A percentile compares a stretch with the other conserved stretches of the same genome.
Evolutionary conservation across 176 grass and related monocot genomes (phyloP).

Genomic region (Oryza glumipatula): DNA sequence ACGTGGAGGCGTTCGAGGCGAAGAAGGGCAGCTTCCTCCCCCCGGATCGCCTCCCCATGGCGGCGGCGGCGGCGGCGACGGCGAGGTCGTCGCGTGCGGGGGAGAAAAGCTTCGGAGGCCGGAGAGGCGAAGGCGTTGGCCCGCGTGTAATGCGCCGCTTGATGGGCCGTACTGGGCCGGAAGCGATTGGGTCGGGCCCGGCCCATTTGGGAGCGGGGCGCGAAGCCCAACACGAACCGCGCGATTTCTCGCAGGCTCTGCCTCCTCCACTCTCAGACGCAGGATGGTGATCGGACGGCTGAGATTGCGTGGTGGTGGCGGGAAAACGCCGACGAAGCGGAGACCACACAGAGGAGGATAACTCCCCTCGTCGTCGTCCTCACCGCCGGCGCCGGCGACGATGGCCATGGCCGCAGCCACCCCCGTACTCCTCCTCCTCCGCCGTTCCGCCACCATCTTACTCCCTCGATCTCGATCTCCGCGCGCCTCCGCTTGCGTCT

Average conservation of each 20-base stretch:
- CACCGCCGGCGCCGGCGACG: constrained; percentile 31
- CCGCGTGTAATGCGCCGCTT: not conserved
- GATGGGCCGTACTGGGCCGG: not conserved
- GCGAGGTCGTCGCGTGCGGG: constrained; percentile 6
- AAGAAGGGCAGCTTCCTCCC: constrained; percentile 80
- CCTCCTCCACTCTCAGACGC: not conserved
- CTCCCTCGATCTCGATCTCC: no score
- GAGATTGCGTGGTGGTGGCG: not conserved
- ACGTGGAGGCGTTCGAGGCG: constrained; percentile 38
- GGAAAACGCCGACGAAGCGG: constrained; percentile 10
- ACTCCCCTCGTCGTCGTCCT: not conserved
- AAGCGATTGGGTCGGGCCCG: not conserved
- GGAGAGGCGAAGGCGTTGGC: not conserved
- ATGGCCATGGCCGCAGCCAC: constrained; percentile 32
- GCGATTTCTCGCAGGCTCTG: not conserved
- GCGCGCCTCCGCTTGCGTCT: not conserved
- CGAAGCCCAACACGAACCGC: no score
- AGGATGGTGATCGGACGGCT: constrained; percentile 17
- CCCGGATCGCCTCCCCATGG: constrained; percentile 83
- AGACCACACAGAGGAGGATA: constrained; percentile 29
- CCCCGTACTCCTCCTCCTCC: constrained; percentile 14
- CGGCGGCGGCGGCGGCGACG: not conserved
- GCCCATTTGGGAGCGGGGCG: no score
- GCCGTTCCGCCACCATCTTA: not conserved
- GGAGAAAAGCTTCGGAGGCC: not conserved